These are phyloP conservation scores for Comarum palustre DNA, from an alignment of 306 rosid species.

Conservation along the genomic window DNA sequence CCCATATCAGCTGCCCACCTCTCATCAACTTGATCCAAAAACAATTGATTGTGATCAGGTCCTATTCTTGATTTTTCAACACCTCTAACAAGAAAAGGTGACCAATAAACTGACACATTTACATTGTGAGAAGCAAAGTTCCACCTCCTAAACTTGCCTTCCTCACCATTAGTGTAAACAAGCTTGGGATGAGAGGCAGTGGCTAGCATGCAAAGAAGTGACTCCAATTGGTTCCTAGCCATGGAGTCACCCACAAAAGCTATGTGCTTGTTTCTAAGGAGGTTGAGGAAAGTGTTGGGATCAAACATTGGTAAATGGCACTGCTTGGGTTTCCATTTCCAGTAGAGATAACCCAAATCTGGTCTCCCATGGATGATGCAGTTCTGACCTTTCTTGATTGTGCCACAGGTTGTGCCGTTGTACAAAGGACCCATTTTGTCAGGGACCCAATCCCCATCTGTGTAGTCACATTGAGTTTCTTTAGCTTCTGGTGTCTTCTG, in stretches of 20 bases:
- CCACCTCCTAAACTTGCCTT: conserved; percentile 71
- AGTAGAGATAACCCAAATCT: conserved; percentile 59
- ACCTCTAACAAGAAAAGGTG: conserved; percentile 83
- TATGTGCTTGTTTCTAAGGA: conserved; percentile 55
- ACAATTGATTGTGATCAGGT: conserved; percentile 51
- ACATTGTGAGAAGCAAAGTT: conserved; percentile 55
- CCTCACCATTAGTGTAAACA: conserved; percentile 48
- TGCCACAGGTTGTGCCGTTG: conserved; percentile 73
- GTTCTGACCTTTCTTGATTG: conserved; percentile 75
- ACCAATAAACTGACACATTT: conserved; percentile 70
- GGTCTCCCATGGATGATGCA: conserved; percentile 73
- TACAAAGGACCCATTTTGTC: conserved; percentile 65
- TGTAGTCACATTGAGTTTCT: conserved; percentile 60
- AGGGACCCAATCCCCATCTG: conserved; percentile 64
- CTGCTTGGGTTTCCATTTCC: conserved; percentile 79
- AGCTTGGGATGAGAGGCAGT: conserved; percentile 55
- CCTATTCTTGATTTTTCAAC: conserved; percentile 55
- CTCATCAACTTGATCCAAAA: conserved; percentile 67
- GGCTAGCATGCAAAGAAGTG: conserved; percentile 80
- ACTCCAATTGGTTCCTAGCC: conserved; percentile 95
- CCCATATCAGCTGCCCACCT: conserved; percentile 68
- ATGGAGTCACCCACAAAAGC: conserved; percentile 92
- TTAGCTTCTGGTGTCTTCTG: not conserved
- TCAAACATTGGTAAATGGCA: conserved; percentile 77
- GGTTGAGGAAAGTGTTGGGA: conserved; percentile 54